Base-by-base conservation (phyloP, 1,284 basidiomycete species). In the Vanrija sp. region DNA sequence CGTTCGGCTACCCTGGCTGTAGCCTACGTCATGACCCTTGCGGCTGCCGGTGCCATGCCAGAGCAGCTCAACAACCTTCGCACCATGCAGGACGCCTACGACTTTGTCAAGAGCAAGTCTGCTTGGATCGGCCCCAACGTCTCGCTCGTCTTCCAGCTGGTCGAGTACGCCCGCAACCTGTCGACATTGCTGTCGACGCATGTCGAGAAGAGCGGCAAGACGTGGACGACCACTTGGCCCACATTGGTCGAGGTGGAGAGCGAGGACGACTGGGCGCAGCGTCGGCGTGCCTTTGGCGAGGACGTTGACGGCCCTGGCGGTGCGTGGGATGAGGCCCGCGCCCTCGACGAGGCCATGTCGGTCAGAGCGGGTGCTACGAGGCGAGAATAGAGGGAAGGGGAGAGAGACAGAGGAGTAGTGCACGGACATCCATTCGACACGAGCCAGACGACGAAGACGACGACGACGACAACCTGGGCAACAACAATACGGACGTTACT, bases 121-220 rank as follows among this genome's bases (percentile, higher is more conserved):
- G 84, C 83, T 69, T 88, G 88, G 80, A 84, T 91, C 58, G 89
- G 92, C 19, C 93, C 95, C 41, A 98, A 98, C 75, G 94, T 95
- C 84, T 90, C 88, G 89, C 85, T 98, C 70, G 95, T 97, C 75
- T 97, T 95, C 81, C 92, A 96, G 78, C 81, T 97, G 38, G 82
- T 95, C 66, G 93, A 96, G 70, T 97, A 94, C 75, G 91, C 94
- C 72, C 87, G 91, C 56, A 82, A 83, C 51, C 80, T 96, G 45
- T 83, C 75, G 71, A 35, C 84, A 79, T 31, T 83, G 83, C 84
- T 57, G 80, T 86, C 64, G 67, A 67, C 31, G 79, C 60, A 68
- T 45, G 47, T 59, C 12, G 41, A 41, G 16, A 42, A 19, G 12
- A 39, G 55, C 22, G 51, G 59, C 18, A 15, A 35, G 18, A 39